Evolutionary conservation across 2,329 filamentous ascomycete species (phyloP).

Genomic region (Xylaria sp.): DNA sequence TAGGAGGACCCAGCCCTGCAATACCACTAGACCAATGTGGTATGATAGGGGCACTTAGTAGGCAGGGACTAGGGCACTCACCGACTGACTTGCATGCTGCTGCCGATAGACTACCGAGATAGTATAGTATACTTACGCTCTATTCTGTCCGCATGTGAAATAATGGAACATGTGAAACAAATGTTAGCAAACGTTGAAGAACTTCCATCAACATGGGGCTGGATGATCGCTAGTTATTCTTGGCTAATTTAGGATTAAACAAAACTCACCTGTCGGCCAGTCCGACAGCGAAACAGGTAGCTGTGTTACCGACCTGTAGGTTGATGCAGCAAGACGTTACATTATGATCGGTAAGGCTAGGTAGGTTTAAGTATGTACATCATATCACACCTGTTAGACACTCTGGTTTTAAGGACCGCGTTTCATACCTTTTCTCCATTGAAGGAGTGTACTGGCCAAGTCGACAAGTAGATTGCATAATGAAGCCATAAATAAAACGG

Average conservation of each 20-base stretch:
- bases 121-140: background rate
- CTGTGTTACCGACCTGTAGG: background rate
- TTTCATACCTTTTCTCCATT: constrained; percentile 3
- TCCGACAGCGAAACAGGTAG: background rate
- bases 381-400: background rate
- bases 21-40: constrained; percentile 18
- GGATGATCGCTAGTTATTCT: too few species aligned
- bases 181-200: background rate
- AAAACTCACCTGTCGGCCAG: background rate
- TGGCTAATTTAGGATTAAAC: background rate
- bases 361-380: background rate
- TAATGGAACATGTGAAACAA: background rate
- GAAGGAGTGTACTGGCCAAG: background rate
- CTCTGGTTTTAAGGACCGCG: constrained; percentile 12
- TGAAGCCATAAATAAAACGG: background rate
- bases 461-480: background rate
- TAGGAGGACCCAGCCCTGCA: constrained; percentile 9
- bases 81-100: constrained; percentile 4
- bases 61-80: background rate
- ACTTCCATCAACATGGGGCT: too few species aligned
- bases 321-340: background rate
- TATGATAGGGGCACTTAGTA: constrained; percentile 6
- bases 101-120: constrained; percentile 11
- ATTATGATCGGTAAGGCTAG: background rate
- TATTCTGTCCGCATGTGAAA: background rate